Evolutionary conservation across 2,329 filamentous ascomycete genomes (phyloP).

Genomic region (Eutypella sp.): DNA sequence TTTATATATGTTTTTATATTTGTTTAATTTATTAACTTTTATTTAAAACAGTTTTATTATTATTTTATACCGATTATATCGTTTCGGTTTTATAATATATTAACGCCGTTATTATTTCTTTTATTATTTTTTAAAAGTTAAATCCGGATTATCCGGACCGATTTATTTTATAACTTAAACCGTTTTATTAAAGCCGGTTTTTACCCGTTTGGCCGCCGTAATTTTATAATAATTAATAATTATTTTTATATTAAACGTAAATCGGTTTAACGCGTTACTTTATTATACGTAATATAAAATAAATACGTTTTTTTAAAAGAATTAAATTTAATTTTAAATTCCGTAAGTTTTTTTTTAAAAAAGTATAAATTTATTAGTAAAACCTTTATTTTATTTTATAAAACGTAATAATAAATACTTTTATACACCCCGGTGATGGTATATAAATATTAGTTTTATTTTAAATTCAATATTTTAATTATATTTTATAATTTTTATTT

Average conservation of each 20-base stretch:
- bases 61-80: neutral
- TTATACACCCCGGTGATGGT: neutral
- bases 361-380: neutral
- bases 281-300: neutral
- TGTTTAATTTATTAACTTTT: neutral
- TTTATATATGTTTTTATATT: neutral
- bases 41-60: neutral
- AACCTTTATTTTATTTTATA: neutral
- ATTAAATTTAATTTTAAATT: neutral
- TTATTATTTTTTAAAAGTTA: neutral
- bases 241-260: neutral
- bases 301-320: neutral
- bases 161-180: neutral
- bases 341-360: neutral
- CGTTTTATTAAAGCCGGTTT: neutral
- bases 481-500: neutral
- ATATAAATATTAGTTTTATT: neutral
- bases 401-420: neutral
- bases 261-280: neutral
- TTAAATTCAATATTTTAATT: neutral
- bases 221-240: too few relatives aligned
- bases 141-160: neutral
- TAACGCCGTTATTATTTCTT: neutral
- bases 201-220: neutral
- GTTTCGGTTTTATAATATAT: neutral